Base-by-base conservation (phyloP, 2,329 filamentous ascomycete genomes). In the Alternaria novae-zelandiae region DNA sequence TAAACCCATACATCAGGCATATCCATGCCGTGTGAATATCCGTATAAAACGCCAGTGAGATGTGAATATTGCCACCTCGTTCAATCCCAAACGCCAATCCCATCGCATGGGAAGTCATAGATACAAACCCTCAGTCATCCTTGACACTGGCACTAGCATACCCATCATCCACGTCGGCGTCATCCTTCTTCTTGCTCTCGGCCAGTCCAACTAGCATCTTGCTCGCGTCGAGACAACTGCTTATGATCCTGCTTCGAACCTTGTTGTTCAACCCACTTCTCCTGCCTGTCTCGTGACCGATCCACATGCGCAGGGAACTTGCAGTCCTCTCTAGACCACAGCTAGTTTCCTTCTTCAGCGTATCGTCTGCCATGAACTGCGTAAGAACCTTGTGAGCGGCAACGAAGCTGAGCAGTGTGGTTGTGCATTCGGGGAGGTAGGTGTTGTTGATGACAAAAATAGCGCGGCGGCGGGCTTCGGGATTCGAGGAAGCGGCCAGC, bases 341-440 rank as follows among this genome's bases (percentile, higher is more conserved):
- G 51, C 76, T 77, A 0, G 78, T 77, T 20, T 78, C 72, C 7
- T 68, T 59, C 13, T 78, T 74, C 3, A 81, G 66, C 2, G 70
- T 63, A 6, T 73, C 56, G 23, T 82, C 75, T 5, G 74, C 65
- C 53, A 78, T 74, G 63, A 82, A 80, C 13, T 69, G 69, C 13
- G 72, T 75, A 10, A 85, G 74, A 3, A 84, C 67, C 51, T 78
- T 80, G 71, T 81, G 81, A 2, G 79, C 78, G 1, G 83, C 83
- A 28, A 83, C 79, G 28, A 84, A 83, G 41, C 81, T 83, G 54
- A 85, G 80, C 4, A 85, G 74, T 0, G 82, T 83, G 20, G 82
- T 81, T 6, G 74, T 76, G 21, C 70, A 68, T 36, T 81, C 78
- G 25, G 79, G 72, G 6, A 84, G 74, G 55, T 76, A 78, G 4